A percentile compares a stretch with the other conserved stretches of the same genome.
Conservation (phyloP, 2,329 filamentous ascomycete genomes). For the Metarhizium robertsii region DNA sequence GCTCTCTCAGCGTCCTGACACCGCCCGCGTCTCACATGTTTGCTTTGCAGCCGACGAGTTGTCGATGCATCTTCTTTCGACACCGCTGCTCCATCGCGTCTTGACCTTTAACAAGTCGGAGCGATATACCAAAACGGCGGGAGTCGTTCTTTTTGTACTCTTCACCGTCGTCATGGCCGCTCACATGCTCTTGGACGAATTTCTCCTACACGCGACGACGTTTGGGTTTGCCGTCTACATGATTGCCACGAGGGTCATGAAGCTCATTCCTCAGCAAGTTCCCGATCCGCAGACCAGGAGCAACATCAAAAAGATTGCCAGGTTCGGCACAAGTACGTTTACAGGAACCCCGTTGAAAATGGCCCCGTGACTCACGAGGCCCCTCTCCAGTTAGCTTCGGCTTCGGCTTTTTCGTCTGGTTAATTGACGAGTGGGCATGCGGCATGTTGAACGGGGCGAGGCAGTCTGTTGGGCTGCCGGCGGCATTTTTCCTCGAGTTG, state of each 20-base stretch:
- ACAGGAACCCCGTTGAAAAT: no score
- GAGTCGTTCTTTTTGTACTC: conserved; percentile 11
- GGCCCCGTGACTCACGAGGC: neutral
- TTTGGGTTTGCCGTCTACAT: conserved; percentile 26
- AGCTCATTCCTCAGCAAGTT: conserved; percentile 23
- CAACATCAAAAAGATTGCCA: conserved; percentile 11
- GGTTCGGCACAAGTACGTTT: conserved; percentile 12
- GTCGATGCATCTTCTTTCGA: conserved; percentile 32
- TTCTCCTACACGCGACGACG: conserved; percentile 26
- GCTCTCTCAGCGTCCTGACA: neutral
- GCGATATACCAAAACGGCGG: conserved; percentile 13
- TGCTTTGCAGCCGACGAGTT: conserved; percentile 25
- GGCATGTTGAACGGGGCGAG: conserved; percentile 16
- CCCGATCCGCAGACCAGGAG: conserved; percentile 14
- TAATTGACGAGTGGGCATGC: conserved; percentile 28
- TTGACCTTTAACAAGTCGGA: conserved; percentile 23
- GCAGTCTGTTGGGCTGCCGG: conserved; percentile 22
- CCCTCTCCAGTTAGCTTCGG: conserved; percentile 21
- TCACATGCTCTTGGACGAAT: conserved; percentile 33
- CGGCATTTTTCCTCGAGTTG: conserved; percentile 29
- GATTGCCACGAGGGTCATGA: conserved; percentile 20
- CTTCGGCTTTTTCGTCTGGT: conserved; percentile 29
- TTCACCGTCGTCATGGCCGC: conserved; percentile 28
- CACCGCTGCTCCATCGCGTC: conserved; percentile 30
- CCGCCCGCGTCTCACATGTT: neutral